A percentile compares a stretch with the other conserved stretches of the same genome.
phyloP scores from a whole-genome alignment of 768 basidiomycete species.

The Trametes elegans region DNA sequence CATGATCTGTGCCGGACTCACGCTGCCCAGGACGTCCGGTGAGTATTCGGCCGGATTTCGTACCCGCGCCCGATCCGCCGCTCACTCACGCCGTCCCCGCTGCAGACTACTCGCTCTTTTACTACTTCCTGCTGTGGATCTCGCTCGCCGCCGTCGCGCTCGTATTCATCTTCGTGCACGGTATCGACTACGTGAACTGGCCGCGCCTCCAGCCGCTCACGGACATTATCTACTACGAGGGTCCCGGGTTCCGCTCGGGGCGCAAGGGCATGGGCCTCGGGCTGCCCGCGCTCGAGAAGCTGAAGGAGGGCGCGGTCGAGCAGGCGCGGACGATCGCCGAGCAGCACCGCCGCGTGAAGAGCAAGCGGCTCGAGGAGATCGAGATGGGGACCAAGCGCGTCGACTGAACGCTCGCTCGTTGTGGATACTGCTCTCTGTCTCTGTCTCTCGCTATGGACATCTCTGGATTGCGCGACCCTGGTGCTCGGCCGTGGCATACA shows the following conservation, averaged over 20 bases:
- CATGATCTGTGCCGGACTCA: slow-evolving; percentile 85
- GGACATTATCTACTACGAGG: slow-evolving; percentile 83
- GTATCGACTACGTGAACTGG: slow-evolving; percentile 94
- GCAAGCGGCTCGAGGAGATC: slow-evolving; percentile 58
- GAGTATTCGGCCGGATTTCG: slow-evolving; percentile 29
- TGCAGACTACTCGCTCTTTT: slow-evolving; percentile 79
- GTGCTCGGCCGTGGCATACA: not conserved
- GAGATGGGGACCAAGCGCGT: slow-evolving; percentile 80
- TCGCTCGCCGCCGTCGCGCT: slow-evolving; percentile 58
- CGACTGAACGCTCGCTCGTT: slow-evolving; percentile 40
- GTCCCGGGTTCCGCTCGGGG: slow-evolving; percentile 81
- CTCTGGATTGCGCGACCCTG: not conserved
- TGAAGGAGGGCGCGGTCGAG: slow-evolving; percentile 35
- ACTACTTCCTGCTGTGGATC: slow-evolving; percentile 85
- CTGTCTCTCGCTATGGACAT: slow-evolving; percentile 1
- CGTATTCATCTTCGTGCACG: slow-evolving; percentile 76
- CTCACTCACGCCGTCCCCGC: slow-evolving; percentile 50
- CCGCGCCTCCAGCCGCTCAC: slow-evolving; percentile 79
- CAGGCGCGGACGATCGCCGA: slow-evolving; percentile 39
- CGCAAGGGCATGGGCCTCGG: slow-evolving; percentile 74
- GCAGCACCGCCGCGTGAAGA: slow-evolving; percentile 28
- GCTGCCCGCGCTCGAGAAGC: slow-evolving; percentile 35
- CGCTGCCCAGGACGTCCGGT: slow-evolving; percentile 87
- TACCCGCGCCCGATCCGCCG: slow-evolving; percentile 64
- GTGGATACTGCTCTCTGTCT: not conserved